Percentiles rank a stretch among this genome's conserved stretches.
phyloP scores from a whole-genome alignment of 768 basidiomycete species.

The Lyophyllum semitale region DNA sequence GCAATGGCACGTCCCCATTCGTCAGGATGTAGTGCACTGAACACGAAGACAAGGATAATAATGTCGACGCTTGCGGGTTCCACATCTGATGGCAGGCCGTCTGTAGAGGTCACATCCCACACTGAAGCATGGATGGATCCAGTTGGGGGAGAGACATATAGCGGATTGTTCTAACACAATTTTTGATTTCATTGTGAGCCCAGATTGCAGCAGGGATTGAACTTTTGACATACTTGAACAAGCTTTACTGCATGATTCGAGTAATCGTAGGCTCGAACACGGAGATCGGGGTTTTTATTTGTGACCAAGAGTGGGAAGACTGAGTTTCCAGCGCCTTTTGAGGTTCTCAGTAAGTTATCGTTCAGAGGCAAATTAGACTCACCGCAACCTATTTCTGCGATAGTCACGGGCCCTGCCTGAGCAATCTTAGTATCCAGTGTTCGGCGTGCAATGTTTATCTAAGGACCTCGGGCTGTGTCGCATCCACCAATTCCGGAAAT shows the following conservation, averaged over 20 bases:
- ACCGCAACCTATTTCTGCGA: conserved; percentile 95
- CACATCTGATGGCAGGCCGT: conserved; percentile 62
- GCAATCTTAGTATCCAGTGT: conserved; percentile 11
- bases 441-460: conserved; percentile 1
- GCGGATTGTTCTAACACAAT: conserved; percentile 57
- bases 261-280: conserved; percentile 86
- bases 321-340: conserved; percentile 88
- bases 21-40: conserved; percentile 89
- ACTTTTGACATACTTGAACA: conserved; percentile 62
- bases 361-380: conserved; percentile 18
- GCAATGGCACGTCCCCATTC: conserved; percentile 87
- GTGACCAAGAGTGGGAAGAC: conserved; percentile 84
- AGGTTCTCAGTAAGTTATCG: background rate
- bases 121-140: conserved; percentile 80
- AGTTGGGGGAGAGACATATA: conserved; percentile 65
- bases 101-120: conserved; percentile 83
- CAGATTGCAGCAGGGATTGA: background rate
- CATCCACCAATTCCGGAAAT: conserved; percentile 83
- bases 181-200: conserved; percentile 4
- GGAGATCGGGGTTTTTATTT: conserved; percentile 80
- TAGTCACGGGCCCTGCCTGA: conserved; percentile 74
- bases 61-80: conserved; percentile 79
- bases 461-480: conserved; percentile 64
- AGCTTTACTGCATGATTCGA: conserved; percentile 86
- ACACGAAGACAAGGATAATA: conserved; percentile 88